A percentile compares a stretch with the other conserved stretches of the same genome.
Conservation (phyloP, 257 asterid species). For the Rauvolfia tetraphylla region DNA sequence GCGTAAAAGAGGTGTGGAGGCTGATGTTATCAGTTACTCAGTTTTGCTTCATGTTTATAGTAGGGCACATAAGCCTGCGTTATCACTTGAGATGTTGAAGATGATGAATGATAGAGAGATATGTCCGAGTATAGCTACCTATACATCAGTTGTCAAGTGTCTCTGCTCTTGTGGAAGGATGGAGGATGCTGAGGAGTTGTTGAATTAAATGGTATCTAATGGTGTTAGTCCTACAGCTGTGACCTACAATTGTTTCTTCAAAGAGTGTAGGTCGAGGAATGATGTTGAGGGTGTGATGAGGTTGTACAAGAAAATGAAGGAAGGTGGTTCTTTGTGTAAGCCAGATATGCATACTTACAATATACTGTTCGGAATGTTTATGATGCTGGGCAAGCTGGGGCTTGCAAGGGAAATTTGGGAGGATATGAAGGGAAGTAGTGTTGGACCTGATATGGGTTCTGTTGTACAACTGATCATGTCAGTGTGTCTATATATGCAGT, state of each 20-base stretch:
- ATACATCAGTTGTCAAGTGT: constrained; percentile 75
- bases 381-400: constrained; percentile 48
- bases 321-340: constrained; percentile 41
- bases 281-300: constrained; percentile 66
- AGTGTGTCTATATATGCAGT: not conserved
- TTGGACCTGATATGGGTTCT: constrained; percentile 71
- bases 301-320: constrained; percentile 65
- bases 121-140: constrained; percentile 58
- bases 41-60: constrained; percentile 76
- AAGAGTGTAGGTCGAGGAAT: constrained; percentile 74
- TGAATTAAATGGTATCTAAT: constrained; percentile 52
- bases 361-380: constrained; percentile 62
- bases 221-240: constrained; percentile 65
- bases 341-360: constrained; percentile 65
- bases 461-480: not conserved
- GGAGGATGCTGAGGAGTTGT: constrained; percentile 61
- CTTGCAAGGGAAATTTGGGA: constrained; percentile 73
- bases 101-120: constrained; percentile 69
- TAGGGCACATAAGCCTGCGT: constrained; percentile 78
- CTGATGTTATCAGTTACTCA: constrained; percentile 80
- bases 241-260: constrained; percentile 71
- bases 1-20: constrained; percentile 65
- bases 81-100: constrained; percentile 67
- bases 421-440: constrained; percentile 54
- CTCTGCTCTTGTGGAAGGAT: constrained; percentile 77